These are phyloP conservation scores for Colletotrichum eleusines DNA, from an alignment of 2,329 filamentous ascomycete genomes.

Conservation along the genomic window DNA sequence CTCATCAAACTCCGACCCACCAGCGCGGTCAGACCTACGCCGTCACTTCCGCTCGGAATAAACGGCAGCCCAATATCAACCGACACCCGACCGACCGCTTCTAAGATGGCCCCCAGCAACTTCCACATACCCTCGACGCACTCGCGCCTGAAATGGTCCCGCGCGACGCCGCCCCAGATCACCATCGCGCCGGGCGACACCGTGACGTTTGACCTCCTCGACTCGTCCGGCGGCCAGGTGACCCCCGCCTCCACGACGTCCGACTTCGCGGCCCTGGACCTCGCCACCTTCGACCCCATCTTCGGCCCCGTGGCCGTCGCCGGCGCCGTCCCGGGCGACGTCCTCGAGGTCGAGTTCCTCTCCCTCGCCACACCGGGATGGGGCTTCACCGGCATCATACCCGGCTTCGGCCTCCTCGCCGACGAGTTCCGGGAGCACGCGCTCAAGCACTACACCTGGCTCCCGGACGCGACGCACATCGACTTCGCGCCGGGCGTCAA, in stretches of 20 bases:
- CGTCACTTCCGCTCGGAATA: not conserved
- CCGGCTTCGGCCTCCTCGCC: conserved; percentile 61
- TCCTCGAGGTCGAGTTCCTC: conserved; percentile 64
- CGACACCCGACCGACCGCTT: too few species aligned
- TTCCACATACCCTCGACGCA: conserved; percentile 47
- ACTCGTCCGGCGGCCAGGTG: conserved; percentile 64
- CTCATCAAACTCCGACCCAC: not conserved
- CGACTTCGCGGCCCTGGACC: conserved; percentile 56
- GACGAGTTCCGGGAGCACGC: conserved; percentile 59
- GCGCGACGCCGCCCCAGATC: conserved; percentile 57
- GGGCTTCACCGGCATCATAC: conserved; percentile 66
- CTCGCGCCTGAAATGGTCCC: conserved; percentile 62
- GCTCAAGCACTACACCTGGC: conserved; percentile 62
- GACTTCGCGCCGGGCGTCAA: conserved; percentile 61
- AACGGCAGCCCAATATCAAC: not conserved
- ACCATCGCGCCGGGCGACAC: conserved; percentile 61
- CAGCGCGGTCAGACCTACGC: not conserved
- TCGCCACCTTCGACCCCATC: conserved; percentile 59
- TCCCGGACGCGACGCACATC: conserved; percentile 46
- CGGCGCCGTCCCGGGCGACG: conserved; percentile 63
- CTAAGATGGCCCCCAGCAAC: conserved; percentile 16
- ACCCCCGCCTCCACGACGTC: conserved; percentile 55
- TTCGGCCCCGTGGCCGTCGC: conserved; percentile 64
- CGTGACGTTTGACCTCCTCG: conserved; percentile 62
- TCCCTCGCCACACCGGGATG: conserved; percentile 58